Evolutionary conservation across 176 grass and related monocot genomes (phyloP), one percentile per base, ranked within the genome.

Genomic region (Ananas comosus): DNA sequence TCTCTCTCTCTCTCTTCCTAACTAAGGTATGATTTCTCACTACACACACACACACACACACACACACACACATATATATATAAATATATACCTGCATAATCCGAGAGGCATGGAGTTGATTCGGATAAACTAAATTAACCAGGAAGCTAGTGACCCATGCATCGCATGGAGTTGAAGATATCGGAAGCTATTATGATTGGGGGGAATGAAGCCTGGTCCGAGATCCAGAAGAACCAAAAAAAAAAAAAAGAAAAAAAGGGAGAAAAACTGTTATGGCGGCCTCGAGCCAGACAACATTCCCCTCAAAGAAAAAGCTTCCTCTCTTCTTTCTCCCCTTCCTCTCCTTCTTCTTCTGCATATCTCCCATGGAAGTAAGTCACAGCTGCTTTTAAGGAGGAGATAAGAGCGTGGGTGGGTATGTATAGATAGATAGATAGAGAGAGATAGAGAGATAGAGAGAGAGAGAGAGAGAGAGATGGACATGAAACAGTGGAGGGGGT

Each of bases 151-250:
- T 33, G 29, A 33, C 3, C 29, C 29, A 33, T 33, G 29, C 29
- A 33, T 33, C 29, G 4, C 29, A 33, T 33, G 29, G 29, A 33
- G 29, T 33, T 42, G 33, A 42, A 6, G 33, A 42, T 42, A 6
- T 42, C 81, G 87, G 83, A 97, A 90, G 81, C 86, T 87, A 80
- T 42, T 42, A 42, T 81, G 52, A 64, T 79, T 88, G 77, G 79
- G 93, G 89, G 93, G 93, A 97, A 97, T 97, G 93, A 97, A 92
- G 93, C 93, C 93, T 97, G 93, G 93, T 97, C 93, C 93, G 93
- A 97, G 93, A 90, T 90, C 74, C 10, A 0, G 0, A 1, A 14
- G 19, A 69, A 58, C 1, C 64, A 17, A 82, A 42, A 70, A 53
- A 69, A 66, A 48, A 75, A 71, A 50, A 65, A 10, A 65, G 12